These are phyloP conservation scores for Leccinum ochraceum DNA, from an alignment of 768 basidiomycete genomes.

Conservation along the genomic window DNA sequence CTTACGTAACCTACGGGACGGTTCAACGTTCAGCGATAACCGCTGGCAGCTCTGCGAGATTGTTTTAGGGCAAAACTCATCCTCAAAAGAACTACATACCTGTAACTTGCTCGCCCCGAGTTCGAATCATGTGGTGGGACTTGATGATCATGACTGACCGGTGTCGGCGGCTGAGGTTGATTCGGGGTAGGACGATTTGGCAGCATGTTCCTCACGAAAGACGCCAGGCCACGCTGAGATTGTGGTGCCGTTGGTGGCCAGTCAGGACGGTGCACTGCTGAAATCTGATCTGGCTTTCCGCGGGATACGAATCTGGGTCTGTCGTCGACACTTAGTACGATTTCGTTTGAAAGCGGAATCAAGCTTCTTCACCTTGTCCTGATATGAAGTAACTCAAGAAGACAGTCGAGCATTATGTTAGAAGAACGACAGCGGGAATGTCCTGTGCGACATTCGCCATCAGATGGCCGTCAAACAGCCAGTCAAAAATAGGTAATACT, in stretches of 20 bases:
- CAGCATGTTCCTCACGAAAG: neutral
- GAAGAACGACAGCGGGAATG: neutral
- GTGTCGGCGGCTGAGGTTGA: neutral
- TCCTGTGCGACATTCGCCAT: neutral
- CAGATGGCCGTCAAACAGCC: neutral
- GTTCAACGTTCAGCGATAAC: neutral
- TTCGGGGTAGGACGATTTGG: neutral
- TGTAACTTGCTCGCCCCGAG: neutral
- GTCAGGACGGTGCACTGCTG: neutral
- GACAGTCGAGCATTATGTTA: neutral
- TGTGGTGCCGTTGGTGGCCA: neutral
- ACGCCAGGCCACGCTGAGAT: neutral
- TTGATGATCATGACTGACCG: neutral
- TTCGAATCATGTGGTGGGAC: neutral
- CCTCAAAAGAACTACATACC: neutral
- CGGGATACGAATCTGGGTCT: slow-evolving; percentile 12
- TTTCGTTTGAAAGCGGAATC: neutral
- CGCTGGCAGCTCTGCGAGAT: slow-evolving; percentile 4
- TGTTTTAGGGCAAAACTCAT: neutral
- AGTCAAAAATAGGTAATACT: neutral
- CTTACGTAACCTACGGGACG: too few relatives aligned
- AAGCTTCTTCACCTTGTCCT: slow-evolving; percentile 1
- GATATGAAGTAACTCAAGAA: neutral
- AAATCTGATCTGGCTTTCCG: neutral
- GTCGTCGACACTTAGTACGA: neutral